Evolutionary conservation across 1,284 basidiomycete genomes (phyloP).

Genomic region (Tilletia caries): DNA sequence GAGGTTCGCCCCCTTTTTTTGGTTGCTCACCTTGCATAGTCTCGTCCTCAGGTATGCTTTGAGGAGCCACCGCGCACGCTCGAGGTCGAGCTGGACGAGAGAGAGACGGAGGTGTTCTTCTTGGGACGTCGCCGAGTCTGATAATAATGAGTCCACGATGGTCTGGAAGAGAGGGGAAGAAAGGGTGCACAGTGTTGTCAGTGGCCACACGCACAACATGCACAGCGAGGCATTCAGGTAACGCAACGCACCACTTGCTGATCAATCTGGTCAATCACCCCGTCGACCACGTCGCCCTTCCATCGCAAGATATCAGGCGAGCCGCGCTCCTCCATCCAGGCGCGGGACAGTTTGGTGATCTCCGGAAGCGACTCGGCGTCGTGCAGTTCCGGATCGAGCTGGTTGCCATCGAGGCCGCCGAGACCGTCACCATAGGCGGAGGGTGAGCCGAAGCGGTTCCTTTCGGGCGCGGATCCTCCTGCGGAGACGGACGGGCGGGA

Average conservation of each 20-base stretch:
- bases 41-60: conserved; percentile 37
- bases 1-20: not conserved
- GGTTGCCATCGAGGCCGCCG: not conserved
- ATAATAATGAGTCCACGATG: conserved; percentile 14
- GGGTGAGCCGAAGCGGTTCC: not conserved
- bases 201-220: too few species aligned
- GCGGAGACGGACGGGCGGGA: not conserved
- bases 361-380: not conserved
- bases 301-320: conserved; percentile 23
- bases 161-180: not conserved
- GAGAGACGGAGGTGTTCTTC: conserved; percentile 49
- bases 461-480: not conserved
- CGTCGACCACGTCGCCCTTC: conserved; percentile 18
- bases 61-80: conserved; percentile 46
- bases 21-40: conserved; percentile 31
- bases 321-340: conserved; percentile 24
- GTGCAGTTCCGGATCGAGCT: not conserved
- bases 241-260: conserved; percentile 23
- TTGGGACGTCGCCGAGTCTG: conserved; percentile 22
- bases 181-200: not conserved
- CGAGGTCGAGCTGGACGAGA: conserved; percentile 50
- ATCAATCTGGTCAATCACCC: conserved; percentile 27
- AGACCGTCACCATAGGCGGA: not conserved
- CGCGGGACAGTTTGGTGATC: conserved; percentile 18
- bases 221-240: not conserved